Percentiles rank a stretch among this genome's conserved stretches.
phyloP scores from a whole-genome alignment of 2,329 filamentous ascomycete species.

The Curvularia eragrostidis region DNA sequence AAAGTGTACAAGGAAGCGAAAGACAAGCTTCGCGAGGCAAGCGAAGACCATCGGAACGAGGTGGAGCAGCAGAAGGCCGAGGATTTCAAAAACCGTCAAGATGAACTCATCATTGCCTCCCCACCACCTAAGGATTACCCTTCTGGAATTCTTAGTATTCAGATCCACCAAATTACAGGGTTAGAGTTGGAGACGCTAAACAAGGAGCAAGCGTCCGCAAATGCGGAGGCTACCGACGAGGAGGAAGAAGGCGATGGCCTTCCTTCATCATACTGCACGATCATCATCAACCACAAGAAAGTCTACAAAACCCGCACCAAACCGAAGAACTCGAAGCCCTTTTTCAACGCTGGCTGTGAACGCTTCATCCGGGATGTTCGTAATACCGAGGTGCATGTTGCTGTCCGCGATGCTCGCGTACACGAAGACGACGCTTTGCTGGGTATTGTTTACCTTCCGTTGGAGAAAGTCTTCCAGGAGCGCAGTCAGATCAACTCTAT shows the following conservation, averaged over 20 bases:
- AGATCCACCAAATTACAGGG: conserved; percentile 75
- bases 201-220: conserved; percentile 58
- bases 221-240: conserved; percentile 62
- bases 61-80: conserved; percentile 71
- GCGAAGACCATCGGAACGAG: conserved; percentile 65
- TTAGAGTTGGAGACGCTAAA: conserved; percentile 67
- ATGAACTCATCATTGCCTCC: conserved; percentile 71
- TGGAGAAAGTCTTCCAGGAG: conserved; percentile 67
- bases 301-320: conserved; percentile 75
- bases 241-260: conserved; percentile 68
- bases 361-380: conserved; percentile 73
- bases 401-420: conserved; percentile 70
- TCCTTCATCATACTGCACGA: conserved; percentile 73
- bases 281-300: conserved; percentile 75
- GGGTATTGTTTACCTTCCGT: conserved; percentile 72
- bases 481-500: conserved; percentile 69
- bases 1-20: conserved; percentile 63
- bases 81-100: conserved; percentile 64
- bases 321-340: conserved; percentile 78
- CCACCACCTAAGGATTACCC: conserved; percentile 68
- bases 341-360: conserved; percentile 79
- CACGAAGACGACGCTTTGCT: conserved; percentile 73
- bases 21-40: conserved; percentile 70
- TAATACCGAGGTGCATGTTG: conserved; percentile 70
- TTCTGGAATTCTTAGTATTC: conserved; percentile 72